Evolutionary conservation across 2,329 filamentous ascomycete species (phyloP), one percentile per base, ranked within the genome.

Genomic region (Calonectria multiphialidica): DNA sequence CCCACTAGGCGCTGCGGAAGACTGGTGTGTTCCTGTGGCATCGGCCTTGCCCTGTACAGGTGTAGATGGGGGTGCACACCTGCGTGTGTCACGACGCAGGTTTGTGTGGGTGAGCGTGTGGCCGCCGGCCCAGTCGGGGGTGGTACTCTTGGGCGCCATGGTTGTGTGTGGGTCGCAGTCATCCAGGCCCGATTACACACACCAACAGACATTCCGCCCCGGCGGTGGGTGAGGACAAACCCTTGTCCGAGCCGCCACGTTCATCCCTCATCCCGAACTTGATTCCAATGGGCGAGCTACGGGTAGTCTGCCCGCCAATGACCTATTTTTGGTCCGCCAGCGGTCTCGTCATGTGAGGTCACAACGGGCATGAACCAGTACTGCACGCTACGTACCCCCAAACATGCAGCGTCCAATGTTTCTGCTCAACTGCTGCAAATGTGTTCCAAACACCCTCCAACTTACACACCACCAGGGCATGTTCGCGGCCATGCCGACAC

Each of bases 251-350:
- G 33, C 44, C 63, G 59, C 64, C 49, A 64, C 59, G 66, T 59
- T 72, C 66, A 71, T 74, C 59, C 62, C 66, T 65, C 66, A 30
- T 53, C 49, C 50, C 63, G 63, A 30, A 49, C 30, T 53, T 67
- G 53, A 49, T 66, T 37, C 62, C 21, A 44, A 66, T 42, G 50
- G 44, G 33, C 61, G 21, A 65, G 42, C 68, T 65, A 61, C 42
- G 59, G 59, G 45, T 66, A 44, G 66, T 53, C 23, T 67, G 44
- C 61, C 55, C 65, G 37, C 66, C 66, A 64, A 37, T 47, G 63
- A 57, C 65, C 68, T 73, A 74, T 73, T 74, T 71, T 74, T 73
- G 71, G 73, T 28, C 62, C 35, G 57, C 23, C 55, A 35, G 65
- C 62, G 49, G 68, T 64, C 47, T 66, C 40, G 44, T 66, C 65